Evolutionary conservation across 768 basidiomycete genomes (phyloP).

Genomic region (Panaeolus cyanescens): DNA sequence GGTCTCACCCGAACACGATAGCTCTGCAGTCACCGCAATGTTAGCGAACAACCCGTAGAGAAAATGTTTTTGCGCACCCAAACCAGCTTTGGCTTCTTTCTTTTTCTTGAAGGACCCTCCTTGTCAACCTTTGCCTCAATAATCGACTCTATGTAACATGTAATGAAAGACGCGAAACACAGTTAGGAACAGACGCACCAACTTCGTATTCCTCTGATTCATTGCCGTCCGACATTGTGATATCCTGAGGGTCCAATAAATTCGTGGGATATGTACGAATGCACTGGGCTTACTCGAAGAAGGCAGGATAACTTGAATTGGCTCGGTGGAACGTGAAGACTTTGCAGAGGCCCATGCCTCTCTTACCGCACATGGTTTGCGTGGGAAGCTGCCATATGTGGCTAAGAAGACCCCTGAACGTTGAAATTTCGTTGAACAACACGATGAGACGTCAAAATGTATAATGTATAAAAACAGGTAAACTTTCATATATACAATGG

Average conservation of each 20-base stretch:
- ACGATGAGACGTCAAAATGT: too few relatives aligned
- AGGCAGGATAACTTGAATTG: too few relatives aligned
- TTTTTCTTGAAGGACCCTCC: constrained; percentile 21
- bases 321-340: too few relatives aligned
- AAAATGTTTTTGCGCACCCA: constrained; percentile 43
- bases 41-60: constrained; percentile 5
- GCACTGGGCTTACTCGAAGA: too few relatives aligned
- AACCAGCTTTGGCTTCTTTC: constrained; percentile 44
- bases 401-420: neutral
- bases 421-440: too few relatives aligned
- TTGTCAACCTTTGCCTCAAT: constrained; percentile 52
- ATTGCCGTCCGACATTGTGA: constrained; percentile 35
- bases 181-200: constrained; percentile 42
- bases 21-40: constrained; percentile 36
- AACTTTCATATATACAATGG: too few relatives aligned
- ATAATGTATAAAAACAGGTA: too few relatives aligned
- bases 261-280: too few relatives aligned
- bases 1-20: constrained; percentile 59
- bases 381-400: neutral
- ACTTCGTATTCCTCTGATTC: constrained; percentile 74
- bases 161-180: neutral
- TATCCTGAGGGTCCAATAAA: too few relatives aligned
- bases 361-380: neutral
- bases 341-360: neutral
- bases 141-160: constrained; percentile 47